A percentile compares a stretch with the other conserved stretches of the same genome.
These are phyloP conservation scores for Coemansia sp. DNA, from an alignment of 192 early-diverging fungal species.

Conservation along the genomic window DNA sequence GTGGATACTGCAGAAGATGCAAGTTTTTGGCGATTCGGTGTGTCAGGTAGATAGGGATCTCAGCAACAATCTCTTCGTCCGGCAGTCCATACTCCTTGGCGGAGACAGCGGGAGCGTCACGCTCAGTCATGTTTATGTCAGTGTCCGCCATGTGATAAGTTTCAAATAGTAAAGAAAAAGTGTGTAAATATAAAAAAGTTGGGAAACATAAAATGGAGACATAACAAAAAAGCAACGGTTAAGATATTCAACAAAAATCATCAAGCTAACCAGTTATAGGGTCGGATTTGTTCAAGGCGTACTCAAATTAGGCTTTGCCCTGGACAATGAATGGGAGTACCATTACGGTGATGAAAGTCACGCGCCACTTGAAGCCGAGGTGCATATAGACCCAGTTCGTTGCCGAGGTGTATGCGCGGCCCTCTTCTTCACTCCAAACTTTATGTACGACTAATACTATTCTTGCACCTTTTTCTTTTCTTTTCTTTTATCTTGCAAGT, in stretches of 20 bases:
- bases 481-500: neutral
- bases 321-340: neutral
- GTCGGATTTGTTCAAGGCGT: neutral
- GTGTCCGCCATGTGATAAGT: neutral
- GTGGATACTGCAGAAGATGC: slow-evolving; percentile 83
- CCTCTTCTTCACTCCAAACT: neutral
- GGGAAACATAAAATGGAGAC: no score
- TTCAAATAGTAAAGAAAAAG: neutral
- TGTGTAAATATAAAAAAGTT: neutral
- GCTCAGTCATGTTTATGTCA: slow-evolving; percentile 6
- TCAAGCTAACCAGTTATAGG: neutral
- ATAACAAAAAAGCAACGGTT: neutral
- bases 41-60: slow-evolving; percentile 81
- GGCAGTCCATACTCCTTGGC: slow-evolving; percentile 45
- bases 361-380: neutral
- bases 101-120: neutral
- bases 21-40: slow-evolving; percentile 66
- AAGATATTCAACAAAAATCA: neutral
- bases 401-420: neutral
- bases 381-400: neutral
- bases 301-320: neutral
- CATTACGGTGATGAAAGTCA: neutral
- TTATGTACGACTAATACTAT: neutral
- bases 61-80: slow-evolving; percentile 68
- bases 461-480: neutral